Base-by-base conservation (phyloP, 140 eudicot genomes). In the Cichorium intybus region DNA sequence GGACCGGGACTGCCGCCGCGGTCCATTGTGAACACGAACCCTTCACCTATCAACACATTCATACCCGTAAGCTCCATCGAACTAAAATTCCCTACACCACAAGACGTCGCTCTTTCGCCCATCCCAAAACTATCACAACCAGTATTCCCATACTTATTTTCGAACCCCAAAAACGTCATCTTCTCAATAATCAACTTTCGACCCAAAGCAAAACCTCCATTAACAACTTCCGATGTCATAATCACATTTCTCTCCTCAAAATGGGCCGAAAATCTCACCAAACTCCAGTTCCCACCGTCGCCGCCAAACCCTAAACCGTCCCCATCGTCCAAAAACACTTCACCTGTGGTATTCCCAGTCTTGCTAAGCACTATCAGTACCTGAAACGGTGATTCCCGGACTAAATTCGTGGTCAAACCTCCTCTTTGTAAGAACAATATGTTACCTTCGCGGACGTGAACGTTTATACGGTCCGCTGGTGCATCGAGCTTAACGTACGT, bases 251-350 rank as follows among this genome's bases (percentile, higher is more conserved):
- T 64, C 9, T 67, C 69, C 24, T 45, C 55, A 24, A 64, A 22
- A 3, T 51, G 68, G 21, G 82, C 23, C 4, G 58, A 67, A 43
- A 89, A 76, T 53, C 28, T 69, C 69, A 50, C 80, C 95, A 62
- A 83, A 14, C 28, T 81, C 80, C 23, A 86, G 23, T 3, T 58
- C 88, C 69, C 45, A 11, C n/a, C 45, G 45, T 1, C 45, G 10
- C 15, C 4, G 45, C 45, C 45, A 37, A 37, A 37, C 45, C 45
- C 45, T 37, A 37, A 37, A 10, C 11, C 45, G 0, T 87, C 95
- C 35, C 95, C 95, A 18, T 91, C 77, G 20, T 91, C 97, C 84
- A 91, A 63, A 77, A 75, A 91, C 21, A 87, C 81, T 69, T 87
- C 83, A 24, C 97, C 95, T 0, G 81, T 69, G 69, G 85, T 77